Evolutionary conservation across 495 filamentous ascomycete species (phyloP), one percentile per base, ranked within the genome.

Genomic region (Penicillium waksmanii): DNA sequence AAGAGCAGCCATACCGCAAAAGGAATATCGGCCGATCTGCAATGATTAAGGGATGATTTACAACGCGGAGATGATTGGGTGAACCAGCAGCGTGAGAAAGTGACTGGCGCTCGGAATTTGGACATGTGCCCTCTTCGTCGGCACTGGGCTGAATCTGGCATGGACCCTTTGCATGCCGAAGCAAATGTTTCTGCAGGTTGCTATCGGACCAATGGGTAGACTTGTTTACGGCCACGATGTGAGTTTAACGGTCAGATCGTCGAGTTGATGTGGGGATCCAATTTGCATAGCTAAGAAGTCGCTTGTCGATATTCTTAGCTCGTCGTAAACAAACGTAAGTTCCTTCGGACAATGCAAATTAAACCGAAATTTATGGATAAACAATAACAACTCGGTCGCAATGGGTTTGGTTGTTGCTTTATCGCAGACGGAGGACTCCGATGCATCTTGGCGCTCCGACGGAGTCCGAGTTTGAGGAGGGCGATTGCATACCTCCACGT

Each of bases 1-100:
- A 11, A 11, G 13, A 25, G 36, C 36, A 21, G 34, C 58, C 46
- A 57, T 61, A 35, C 64, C 60, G 0, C 34, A 63, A 61, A 3
- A 33, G 59, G 65, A 23, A 65, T 56, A 12, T 61, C 34, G 18
- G 34, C 67, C 67, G 67, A 65, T 57, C 64, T 55, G 58, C 55
- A 61, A 5, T 12, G 23, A 8, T 17, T 31, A 43, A n/a, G 11
- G 40, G 40, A 58, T 50, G 56, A 61, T 55, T 52, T 55, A 66
- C 55, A 42, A 11, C 0, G 7, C 0, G 1, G 0, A 2, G 2
- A 5, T 25, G 52, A 64, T 66, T 64, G 64, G 57, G 4, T 9
- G 31, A 33, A 6, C 3, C 3, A 15, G n/a, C 44, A 58, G 12
- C 61, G 64, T 67, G 67, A 63, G 38, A 11, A 55, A 67, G 65